These are phyloP conservation scores for Lyophyllum shimeji DNA, from an alignment of 768 basidiomycete species.

Conservation along the genomic window DNA sequence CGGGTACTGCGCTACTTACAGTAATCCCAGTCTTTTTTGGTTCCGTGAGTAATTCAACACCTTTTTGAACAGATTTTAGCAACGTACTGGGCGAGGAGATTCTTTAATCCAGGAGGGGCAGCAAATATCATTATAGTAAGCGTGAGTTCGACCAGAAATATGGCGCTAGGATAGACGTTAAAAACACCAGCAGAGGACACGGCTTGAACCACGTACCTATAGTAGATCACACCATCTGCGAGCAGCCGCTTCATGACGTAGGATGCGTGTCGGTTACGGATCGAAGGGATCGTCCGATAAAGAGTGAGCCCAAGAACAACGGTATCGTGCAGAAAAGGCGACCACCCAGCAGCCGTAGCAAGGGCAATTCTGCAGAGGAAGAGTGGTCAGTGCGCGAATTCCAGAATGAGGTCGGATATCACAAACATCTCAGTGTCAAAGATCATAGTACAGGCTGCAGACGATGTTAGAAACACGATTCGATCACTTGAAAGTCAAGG, in stretches of 20 bases:
- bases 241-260: constrained; percentile 42
- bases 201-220: constrained; percentile 39
- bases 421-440: constrained; percentile 37
- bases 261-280: constrained; percentile 30
- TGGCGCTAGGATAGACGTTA: constrained; percentile 29
- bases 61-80: constrained; percentile 7
- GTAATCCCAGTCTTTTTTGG: constrained; percentile 33
- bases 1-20: constrained; percentile 37
- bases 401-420: too few species aligned
- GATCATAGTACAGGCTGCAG: constrained; percentile 43
- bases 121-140: constrained; percentile 46
- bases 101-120: constrained; percentile 44
- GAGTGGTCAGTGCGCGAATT: too few species aligned
- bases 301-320: constrained; percentile 40
- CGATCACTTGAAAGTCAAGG: too few species aligned
- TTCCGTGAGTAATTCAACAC: not conserved
- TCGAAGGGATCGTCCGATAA: constrained; percentile 34
- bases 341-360: constrained; percentile 50
- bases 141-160: constrained; percentile 43
- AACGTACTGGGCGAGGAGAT: constrained; percentile 50
- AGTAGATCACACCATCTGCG: constrained; percentile 48
- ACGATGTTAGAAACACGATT: not conserved
- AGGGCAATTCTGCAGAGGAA: constrained; percentile 32
- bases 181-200: too few species aligned
- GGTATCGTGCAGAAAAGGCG: constrained; percentile 49